phyloP scores from a whole-genome alignment of 192 early-diverging fungal genomes.

The Coemansia sp. region DNA sequence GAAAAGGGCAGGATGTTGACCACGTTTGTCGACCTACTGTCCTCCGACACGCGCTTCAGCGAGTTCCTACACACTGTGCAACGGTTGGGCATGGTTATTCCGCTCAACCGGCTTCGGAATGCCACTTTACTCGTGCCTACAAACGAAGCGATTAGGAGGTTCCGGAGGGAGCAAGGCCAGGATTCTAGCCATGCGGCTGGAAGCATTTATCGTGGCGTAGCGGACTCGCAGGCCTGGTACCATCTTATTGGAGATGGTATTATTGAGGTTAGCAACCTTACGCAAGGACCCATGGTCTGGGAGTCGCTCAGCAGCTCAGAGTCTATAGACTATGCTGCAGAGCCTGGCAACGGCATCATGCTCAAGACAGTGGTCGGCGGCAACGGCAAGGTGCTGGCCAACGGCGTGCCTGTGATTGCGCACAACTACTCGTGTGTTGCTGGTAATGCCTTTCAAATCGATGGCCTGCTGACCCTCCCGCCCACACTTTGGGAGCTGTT shows the following conservation, averaged over 20 bases:
- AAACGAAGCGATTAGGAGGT: slow-evolving; percentile 56
- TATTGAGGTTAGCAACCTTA: slow-evolving; percentile 19
- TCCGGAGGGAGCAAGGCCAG: slow-evolving; percentile 32
- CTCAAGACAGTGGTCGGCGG: slow-evolving; percentile 34
- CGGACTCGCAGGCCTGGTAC: slow-evolving; percentile 53
- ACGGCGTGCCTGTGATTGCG: slow-evolving; percentile 38
- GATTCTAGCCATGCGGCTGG: slow-evolving; percentile 10
- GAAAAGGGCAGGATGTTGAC: background rate
- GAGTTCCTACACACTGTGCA: slow-evolving; percentile 60
- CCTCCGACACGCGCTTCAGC: slow-evolving; percentile 56
- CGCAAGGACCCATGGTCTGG: slow-evolving; percentile 40
- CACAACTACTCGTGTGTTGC: slow-evolving; percentile 40
- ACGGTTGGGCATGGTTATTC: slow-evolving; percentile 58
- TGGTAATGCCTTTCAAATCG: slow-evolving; percentile 39
- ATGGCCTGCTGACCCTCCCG: slow-evolving; percentile 44
- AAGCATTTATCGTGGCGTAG: slow-evolving; percentile 35
- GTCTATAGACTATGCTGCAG: background rate
- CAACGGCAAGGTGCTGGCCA: slow-evolving; percentile 21
- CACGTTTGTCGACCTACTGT: slow-evolving; percentile 63
- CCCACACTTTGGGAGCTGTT: slow-evolving; percentile 40
- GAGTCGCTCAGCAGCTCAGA: slow-evolving; percentile 37
- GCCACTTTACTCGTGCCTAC: slow-evolving; percentile 64
- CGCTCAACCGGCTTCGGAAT: slow-evolving; percentile 58
- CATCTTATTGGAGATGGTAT: slow-evolving; percentile 42
- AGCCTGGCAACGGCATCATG: slow-evolving; percentile 26